phyloP scores from a whole-genome alignment of 176 grass and related monocot species.

The Oryza rufipogon region DNA sequence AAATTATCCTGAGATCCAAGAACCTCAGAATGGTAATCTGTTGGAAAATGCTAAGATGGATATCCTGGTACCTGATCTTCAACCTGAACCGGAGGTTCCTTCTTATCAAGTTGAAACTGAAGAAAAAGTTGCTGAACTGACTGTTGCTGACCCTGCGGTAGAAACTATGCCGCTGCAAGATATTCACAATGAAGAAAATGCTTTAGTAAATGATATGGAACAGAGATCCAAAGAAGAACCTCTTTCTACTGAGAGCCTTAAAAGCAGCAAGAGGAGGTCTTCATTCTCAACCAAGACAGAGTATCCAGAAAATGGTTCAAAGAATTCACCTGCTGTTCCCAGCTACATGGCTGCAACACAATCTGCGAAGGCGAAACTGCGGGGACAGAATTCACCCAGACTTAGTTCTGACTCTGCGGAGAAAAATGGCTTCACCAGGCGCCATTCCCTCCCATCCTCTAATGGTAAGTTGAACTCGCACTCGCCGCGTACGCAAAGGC shows the following conservation, averaged over 20 bases:
- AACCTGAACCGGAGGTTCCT: conserved; percentile 52
- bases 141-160: conserved; percentile 37
- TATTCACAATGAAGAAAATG: conserved; percentile 64
- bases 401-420: conserved; percentile 70
- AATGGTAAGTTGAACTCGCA: conserved; percentile 79
- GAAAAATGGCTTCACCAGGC: conserved; percentile 73
- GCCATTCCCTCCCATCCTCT: conserved; percentile 81
- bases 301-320: conserved; percentile 68
- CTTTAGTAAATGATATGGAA: conserved; percentile 54
- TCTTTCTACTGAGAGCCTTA: conserved; percentile 54
- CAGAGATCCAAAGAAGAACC: conserved; percentile 67
- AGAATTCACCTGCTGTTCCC: conserved; percentile 64
- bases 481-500: conserved; percentile 76
- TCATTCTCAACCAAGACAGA: conserved; percentile 78
- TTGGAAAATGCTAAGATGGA: conserved; percentile 49
- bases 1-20: conserved; percentile 46
- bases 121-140: conserved; percentile 44
- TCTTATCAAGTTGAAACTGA: conserved; percentile 43
- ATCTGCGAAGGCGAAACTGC: conserved; percentile 89
- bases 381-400: conserved; percentile 75
- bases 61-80: conserved; percentile 46
- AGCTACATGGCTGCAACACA: conserved; percentile 92
- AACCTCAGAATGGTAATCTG: conserved; percentile 46
- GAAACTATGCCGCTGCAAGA: conserved; percentile 70
- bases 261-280: conserved; percentile 77